Conservation (phyloP, 2,329 filamentous ascomycete species). For the Colletotrichum sp. region DNA sequence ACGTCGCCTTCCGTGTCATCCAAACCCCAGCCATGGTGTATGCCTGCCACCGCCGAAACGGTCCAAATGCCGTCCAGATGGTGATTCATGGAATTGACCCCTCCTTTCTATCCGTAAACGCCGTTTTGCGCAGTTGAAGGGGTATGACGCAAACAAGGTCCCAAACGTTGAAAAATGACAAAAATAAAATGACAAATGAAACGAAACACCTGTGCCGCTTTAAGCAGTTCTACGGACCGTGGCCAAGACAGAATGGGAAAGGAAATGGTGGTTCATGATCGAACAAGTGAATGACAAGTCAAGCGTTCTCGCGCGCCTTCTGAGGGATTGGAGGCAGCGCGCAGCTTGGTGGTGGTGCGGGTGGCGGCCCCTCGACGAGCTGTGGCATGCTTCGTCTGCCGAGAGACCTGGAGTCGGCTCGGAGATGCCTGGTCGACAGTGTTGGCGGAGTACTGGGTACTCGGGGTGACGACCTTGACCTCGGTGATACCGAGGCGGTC, state of each 20-base stretch:
- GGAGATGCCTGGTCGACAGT: not conserved
- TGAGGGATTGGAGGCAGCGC: constrained; percentile 59
- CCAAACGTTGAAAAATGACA: not conserved
- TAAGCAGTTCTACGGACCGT: not conserved
- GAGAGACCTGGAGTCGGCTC: constrained; percentile 23
- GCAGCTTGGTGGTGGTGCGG: constrained; percentile 58
- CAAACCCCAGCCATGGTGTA: constrained; percentile 3
- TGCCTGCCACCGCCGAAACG: not conserved
- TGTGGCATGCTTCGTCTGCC: constrained; percentile 56
- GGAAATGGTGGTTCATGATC: not conserved
- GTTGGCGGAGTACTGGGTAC: not conserved
- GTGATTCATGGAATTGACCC: not conserved
- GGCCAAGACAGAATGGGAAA: not conserved
- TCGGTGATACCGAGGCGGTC: not conserved
- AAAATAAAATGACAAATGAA: not conserved
- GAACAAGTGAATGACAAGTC: not conserved
- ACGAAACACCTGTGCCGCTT: not conserved
- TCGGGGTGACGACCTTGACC: not conserved
- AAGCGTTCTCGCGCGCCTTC: not conserved
- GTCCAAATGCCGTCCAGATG: constrained; percentile 7
- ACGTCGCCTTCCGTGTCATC: not conserved
- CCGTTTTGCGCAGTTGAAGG: constrained; percentile 18
- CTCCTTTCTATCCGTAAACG: constrained; percentile 13
- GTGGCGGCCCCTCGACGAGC: constrained; percentile 55
- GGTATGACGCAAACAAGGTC: constrained; percentile 19